Base-by-base conservation (phyloP, 2,329 filamentous ascomycete genomes). In the Ophiostoma perfectum region DNA sequence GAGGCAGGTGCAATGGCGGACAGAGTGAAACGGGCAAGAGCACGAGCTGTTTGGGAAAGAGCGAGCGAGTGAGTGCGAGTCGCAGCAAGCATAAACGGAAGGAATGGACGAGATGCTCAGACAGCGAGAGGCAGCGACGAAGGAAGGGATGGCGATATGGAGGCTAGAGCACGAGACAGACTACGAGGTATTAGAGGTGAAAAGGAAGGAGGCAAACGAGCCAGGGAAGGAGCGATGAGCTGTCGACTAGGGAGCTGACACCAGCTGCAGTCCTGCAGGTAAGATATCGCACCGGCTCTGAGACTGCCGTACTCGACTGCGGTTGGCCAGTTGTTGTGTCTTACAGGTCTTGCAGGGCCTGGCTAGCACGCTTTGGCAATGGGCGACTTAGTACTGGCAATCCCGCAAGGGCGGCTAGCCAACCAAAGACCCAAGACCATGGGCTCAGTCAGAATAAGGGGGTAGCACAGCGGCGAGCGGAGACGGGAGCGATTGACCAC, bases 381-480 rank as follows among this genome's bases (percentile, higher is more conserved):
- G 27, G 47, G 27, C 27, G 27, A 2, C 27, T 2, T 27, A 27
- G 49, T 16, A 39, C 58, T 62, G 58, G 58, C 58, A 64, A 64
- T 65, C 66, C 47, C 58, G 64, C 68, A 52, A 67, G 68, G 70
- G 70, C 71, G 70, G 71, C 66, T 71, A 69, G 71, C 71, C 70
- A 72, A 71, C 70, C 67, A 71, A 66, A 67, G 39, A 27, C 58
- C 58, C 60, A 63, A 55, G 60, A 44, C 38, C 38, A 5, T 7
- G 44, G 44, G 9, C 55, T 39, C 42, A 44, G 42, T 14, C 12
- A 14, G 55, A 14, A 38, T 60, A 52, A 18, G 49, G 49, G 47
- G 55, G 27, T 27, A 27, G 27, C 27, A 27, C 27, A 27, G 27
- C 27, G 27, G 27, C 27, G 27, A 27, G 27, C 27, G 27, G 27